These are phyloP conservation scores for Chlorella sp. DNA, from an alignment of 139 green algal species.

Conservation along the genomic window DNA sequence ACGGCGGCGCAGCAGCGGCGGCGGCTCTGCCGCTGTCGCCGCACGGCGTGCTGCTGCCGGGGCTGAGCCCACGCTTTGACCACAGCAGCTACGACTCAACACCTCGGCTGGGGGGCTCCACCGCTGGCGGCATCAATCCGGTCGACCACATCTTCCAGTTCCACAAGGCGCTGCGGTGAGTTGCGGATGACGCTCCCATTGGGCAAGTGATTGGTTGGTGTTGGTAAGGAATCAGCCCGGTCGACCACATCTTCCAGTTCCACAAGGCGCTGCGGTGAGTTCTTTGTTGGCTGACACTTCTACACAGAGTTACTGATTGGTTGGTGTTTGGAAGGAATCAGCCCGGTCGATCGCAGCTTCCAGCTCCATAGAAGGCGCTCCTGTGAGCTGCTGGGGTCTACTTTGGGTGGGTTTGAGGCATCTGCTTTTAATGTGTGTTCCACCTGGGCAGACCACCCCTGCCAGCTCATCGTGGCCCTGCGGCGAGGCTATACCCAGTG, in stretches of 20 bases:
- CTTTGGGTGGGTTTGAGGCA: no score
- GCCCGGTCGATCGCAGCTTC: constrained; percentile 99
- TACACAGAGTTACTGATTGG: no score
- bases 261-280: constrained; percentile 62
- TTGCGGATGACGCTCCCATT: no score
- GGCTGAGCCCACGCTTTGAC: constrained; percentile 22
- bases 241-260: constrained; percentile 98
- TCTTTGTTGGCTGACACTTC: no score
- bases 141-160: constrained; percentile 99
- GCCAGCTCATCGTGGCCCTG: no score
- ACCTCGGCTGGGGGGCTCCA: background rate
- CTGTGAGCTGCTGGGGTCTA: no score
- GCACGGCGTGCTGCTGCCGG: constrained; percentile 30
- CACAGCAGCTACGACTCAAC: background rate
- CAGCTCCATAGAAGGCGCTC: constrained; percentile 77
- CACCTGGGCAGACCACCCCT: no score
- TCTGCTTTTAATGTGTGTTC: no score
- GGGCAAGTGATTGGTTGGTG: no score
- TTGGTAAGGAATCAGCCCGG: constrained; percentile 55
- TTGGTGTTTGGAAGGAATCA: no score
- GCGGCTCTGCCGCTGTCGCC: background rate
- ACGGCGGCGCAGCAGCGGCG: background rate
- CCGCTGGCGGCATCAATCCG: constrained; percentile 50
- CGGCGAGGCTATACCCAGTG: no score
- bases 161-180: constrained; percentile 61